These are phyloP conservation scores for Kurtzmaniella quercitrusa DNA, from an alignment of 1,139 yeast species.

Conservation along the genomic window DNA sequence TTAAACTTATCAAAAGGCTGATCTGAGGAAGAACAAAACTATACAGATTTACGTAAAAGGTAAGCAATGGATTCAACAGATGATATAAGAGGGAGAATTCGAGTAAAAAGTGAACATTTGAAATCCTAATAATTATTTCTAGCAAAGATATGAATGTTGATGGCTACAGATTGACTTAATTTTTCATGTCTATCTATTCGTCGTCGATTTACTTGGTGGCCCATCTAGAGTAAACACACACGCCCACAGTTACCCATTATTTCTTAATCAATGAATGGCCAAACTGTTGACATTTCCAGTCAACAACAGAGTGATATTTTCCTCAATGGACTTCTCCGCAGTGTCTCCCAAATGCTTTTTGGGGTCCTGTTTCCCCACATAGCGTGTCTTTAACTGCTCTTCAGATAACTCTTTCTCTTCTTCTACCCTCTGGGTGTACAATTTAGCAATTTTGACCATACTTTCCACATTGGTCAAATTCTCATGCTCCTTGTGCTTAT, in stretches of 20 bases:
- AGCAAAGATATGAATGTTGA: too few species aligned
- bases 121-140: too few species aligned
- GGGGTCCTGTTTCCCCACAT: slow-evolving; percentile 98
- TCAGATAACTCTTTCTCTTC: slow-evolving; percentile 80
- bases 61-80: too few species aligned
- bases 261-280: slow-evolving; percentile 58
- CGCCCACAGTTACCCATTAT: too few species aligned
- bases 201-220: background rate
- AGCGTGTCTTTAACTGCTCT: slow-evolving; percentile 89
- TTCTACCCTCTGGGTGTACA: slow-evolving; percentile 83
- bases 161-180: too few species aligned
- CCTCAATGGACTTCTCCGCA: slow-evolving; percentile 82
- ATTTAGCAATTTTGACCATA: slow-evolving; percentile 88
- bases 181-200: background rate
- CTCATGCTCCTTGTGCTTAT: slow-evolving; percentile 70
- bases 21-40: too few species aligned
- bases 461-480: slow-evolving; percentile 70
- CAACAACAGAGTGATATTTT: slow-evolving; percentile 79
- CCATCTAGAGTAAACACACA: too few species aligned
- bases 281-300: slow-evolving; percentile 88
- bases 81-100: too few species aligned
- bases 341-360: slow-evolving; percentile 93
- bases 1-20: too few species aligned
- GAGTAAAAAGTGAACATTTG: too few species aligned
- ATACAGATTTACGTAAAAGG: too few species aligned